phyloP scores from a whole-genome alignment of 148 eudicot species.

The Rhododendron simsii region DNA sequence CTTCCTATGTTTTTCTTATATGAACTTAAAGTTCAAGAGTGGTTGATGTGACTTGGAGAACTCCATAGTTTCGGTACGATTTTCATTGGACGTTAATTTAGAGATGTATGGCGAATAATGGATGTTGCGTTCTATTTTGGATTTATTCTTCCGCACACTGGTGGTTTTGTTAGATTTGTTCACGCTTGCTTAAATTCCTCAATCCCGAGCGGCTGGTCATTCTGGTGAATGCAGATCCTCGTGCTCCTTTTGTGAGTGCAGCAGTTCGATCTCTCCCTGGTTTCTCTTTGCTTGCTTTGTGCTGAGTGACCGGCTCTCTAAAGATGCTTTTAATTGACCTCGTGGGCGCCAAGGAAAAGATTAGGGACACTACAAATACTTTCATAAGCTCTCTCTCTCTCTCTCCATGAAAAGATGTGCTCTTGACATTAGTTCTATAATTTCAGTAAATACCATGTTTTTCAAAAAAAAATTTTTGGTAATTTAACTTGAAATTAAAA shows the following conservation, averaged over 20 bases:
- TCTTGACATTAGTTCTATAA: no score
- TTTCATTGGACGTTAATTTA: background rate
- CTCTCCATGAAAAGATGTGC: no score
- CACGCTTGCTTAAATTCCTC: background rate
- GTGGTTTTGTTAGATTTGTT: background rate
- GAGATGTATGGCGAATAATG: constrained; percentile 5
- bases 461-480: no score
- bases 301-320: background rate
- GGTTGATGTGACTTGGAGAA: background rate
- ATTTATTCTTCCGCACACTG: background rate
- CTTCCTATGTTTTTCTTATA: background rate
- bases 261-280: background rate
- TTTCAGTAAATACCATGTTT: no score
- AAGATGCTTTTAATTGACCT: background rate
- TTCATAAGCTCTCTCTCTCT: background rate
- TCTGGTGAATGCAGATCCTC: background rate
- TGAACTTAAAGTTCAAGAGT: background rate
- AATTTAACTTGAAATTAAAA: no score
- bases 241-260: background rate
- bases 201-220: background rate
- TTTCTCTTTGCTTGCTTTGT: background rate
- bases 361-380: background rate
- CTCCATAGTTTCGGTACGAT: background rate
- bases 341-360: background rate
- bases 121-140: background rate